These are phyloP conservation scores for Ophiocordyceps camponoti-saundersi DNA, from an alignment of 2,329 filamentous ascomycete species.

Conservation along the genomic window DNA sequence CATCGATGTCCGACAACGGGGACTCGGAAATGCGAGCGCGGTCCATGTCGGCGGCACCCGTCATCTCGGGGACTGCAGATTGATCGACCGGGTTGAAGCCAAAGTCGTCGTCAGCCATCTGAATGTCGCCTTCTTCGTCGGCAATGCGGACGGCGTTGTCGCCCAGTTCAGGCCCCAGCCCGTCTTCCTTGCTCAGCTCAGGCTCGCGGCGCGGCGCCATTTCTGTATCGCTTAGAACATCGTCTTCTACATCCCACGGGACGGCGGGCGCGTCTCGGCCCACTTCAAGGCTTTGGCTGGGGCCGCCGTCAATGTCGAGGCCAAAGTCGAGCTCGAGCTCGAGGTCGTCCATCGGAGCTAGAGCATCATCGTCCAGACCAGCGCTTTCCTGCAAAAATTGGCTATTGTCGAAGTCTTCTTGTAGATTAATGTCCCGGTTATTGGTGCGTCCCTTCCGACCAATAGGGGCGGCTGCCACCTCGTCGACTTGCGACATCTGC, in stretches of 20 bases:
- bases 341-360: slow-evolving; percentile 46
- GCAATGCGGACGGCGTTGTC: slow-evolving; percentile 40
- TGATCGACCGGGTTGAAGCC: slow-evolving; percentile 45
- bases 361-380: slow-evolving; percentile 37
- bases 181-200: slow-evolving; percentile 35
- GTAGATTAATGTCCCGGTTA: slow-evolving; percentile 49
- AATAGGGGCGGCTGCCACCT: slow-evolving; percentile 33
- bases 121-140: slow-evolving; percentile 46
- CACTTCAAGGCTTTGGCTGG: slow-evolving; percentile 60
- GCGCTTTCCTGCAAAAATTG: slow-evolving; percentile 62
- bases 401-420: slow-evolving; percentile 55
- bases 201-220: slow-evolving; percentile 39
- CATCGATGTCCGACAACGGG: slow-evolving; percentile 52
- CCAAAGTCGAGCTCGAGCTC: slow-evolving; percentile 61
- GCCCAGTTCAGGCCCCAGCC: slow-evolving; percentile 34
- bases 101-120: slow-evolving; percentile 46
- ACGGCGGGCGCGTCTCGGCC: slow-evolving; percentile 70
- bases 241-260: slow-evolving; percentile 48
- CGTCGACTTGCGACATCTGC: slow-evolving; percentile 59
- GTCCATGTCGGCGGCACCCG: slow-evolving; percentile 26
- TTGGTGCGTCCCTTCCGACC: slow-evolving; percentile 40
- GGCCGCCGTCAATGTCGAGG: slow-evolving; percentile 53
- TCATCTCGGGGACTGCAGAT: slow-evolving; percentile 34
- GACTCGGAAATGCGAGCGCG: slow-evolving; percentile 52
- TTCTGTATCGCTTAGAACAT: slow-evolving; percentile 50